Evolutionary conservation across 495 filamentous ascomycete genomes (phyloP).

Genomic region (Jackrogersella multiformis): DNA sequence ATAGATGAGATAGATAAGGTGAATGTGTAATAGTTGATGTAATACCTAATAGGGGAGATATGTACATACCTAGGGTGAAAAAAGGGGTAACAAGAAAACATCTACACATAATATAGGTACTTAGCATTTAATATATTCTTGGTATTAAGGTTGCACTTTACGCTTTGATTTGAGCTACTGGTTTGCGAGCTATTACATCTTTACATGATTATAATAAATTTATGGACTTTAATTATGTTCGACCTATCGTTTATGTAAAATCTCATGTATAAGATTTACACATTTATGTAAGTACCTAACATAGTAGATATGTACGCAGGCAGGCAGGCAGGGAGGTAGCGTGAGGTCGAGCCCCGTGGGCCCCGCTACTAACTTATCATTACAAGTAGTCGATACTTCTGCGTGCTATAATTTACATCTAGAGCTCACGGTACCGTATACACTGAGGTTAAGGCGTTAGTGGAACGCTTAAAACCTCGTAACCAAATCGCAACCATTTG

Average conservation of each 20-base stretch:
- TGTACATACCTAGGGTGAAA: no score
- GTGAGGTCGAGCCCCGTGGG: conserved; percentile 23
- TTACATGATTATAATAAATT: not conserved
- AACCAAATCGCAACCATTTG: not conserved
- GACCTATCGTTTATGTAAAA: not conserved
- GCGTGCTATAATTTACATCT: not conserved
- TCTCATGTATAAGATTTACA: no score
- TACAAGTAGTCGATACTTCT: conserved; percentile 22
- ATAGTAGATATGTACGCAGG: no score
- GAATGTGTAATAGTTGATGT: no score
- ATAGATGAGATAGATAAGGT: conserved; percentile 21
- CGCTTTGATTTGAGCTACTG: conserved; percentile 18
- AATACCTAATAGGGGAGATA: no score
- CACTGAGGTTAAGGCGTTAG: conserved; percentile 4
- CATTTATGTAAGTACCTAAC: no score
- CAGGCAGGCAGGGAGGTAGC: no score
- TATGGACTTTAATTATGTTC: not conserved
- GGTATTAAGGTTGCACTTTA: not conserved
- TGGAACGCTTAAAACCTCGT: conserved; percentile 16
- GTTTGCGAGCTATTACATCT: conserved; percentile 8
- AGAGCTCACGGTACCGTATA: not conserved
- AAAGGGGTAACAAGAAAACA: conserved; percentile 20
- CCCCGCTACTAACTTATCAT: conserved; percentile 21
- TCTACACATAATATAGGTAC: not conserved
- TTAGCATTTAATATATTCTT: no score